These are phyloP conservation scores for Coemansia sp. DNA, from an alignment of 192 early-diverging fungal species.

Conservation along the genomic window DNA sequence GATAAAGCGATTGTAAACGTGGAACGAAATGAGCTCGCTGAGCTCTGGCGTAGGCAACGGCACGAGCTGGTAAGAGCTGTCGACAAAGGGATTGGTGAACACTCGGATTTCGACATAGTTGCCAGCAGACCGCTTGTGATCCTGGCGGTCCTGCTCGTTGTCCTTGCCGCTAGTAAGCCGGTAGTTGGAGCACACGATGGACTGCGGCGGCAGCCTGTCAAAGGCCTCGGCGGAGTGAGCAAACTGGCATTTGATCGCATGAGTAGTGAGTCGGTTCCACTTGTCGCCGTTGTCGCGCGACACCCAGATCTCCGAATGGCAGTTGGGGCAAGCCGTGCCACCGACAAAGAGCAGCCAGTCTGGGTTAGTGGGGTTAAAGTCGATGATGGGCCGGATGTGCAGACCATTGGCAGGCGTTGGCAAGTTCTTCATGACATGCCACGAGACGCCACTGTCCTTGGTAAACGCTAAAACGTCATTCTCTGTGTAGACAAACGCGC, in stretches of 20 bases:
- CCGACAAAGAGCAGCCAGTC: constrained; percentile 91
- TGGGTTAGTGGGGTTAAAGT: constrained; percentile 85
- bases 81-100: constrained; percentile 38
- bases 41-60: constrained; percentile 21
- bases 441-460: constrained; percentile 62
- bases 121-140: constrained; percentile 26
- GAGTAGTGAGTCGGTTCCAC: constrained; percentile 81
- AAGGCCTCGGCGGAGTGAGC: constrained; percentile 63
- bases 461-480: constrained; percentile 58
- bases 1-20: constrained; percentile 46
- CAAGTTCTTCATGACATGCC: constrained; percentile 56
- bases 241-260: constrained; percentile 88
- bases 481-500: constrained; percentile 68
- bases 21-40: constrained; percentile 30
- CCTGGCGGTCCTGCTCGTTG: constrained; percentile 58
- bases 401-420: constrained; percentile 66
- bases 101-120: constrained; percentile 76
- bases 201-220: constrained; percentile 61
- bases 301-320: constrained; percentile 73
- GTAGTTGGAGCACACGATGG: constrained; percentile 75
- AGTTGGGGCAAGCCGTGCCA: constrained; percentile 56
- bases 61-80: constrained; percentile 11
- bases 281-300: constrained; percentile 71
- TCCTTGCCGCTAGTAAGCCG: constrained; percentile 58
- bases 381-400: constrained; percentile 68